phyloP scores from a whole-genome alignment of 805 yeast genomes.

The Blastobotrys parvus region DNA sequence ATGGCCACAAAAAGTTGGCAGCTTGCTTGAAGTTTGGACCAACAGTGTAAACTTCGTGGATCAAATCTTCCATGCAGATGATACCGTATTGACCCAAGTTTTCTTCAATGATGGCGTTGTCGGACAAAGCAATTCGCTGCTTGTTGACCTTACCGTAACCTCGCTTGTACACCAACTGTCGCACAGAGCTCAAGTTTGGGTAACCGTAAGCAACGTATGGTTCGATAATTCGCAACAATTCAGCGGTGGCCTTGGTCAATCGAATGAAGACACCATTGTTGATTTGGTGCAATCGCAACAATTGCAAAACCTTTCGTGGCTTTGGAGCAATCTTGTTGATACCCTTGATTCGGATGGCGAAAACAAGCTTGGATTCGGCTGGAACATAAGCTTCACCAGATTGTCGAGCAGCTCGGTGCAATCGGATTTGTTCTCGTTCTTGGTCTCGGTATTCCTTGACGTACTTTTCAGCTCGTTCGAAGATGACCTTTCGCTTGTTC shows the following conservation, averaged over 20 bases:
- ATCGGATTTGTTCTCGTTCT: slow-evolving; percentile 73
- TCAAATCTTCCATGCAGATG: slow-evolving; percentile 65
- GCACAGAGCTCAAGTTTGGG: slow-evolving; percentile 66
- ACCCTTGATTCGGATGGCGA: slow-evolving; percentile 99
- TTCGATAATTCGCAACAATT: slow-evolving; percentile 69
- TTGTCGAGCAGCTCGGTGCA: slow-evolving; percentile 92
- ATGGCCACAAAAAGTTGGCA: slow-evolving; percentile 79
- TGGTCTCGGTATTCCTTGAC: slow-evolving; percentile 82
- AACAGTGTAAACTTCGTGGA: slow-evolving; percentile 75
- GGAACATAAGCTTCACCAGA: slow-evolving; percentile 86
- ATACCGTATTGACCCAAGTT: slow-evolving; percentile 67
- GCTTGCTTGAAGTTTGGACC: slow-evolving; percentile 84
- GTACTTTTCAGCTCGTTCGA: slow-evolving; percentile 95
- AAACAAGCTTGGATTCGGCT: slow-evolving; percentile 91
- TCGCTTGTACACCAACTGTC: slow-evolving; percentile 74
- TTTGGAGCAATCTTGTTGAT: slow-evolving; percentile 97
- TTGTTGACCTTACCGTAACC: slow-evolving; percentile 76
- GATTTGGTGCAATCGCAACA: slow-evolving; percentile 69
- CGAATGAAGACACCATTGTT: slow-evolving; percentile 74
- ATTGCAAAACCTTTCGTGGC: slow-evolving; percentile 94
- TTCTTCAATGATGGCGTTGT: slow-evolving; percentile 65
- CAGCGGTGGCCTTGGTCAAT: slow-evolving; percentile 72
- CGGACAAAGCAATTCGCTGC: slow-evolving; percentile 66
- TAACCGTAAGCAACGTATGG: slow-evolving; percentile 79
- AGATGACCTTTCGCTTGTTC: slow-evolving; percentile 44